phyloP scores from a whole-genome alignment of 352 stramenopile species.

The Phytophthora crassamura region DNA sequence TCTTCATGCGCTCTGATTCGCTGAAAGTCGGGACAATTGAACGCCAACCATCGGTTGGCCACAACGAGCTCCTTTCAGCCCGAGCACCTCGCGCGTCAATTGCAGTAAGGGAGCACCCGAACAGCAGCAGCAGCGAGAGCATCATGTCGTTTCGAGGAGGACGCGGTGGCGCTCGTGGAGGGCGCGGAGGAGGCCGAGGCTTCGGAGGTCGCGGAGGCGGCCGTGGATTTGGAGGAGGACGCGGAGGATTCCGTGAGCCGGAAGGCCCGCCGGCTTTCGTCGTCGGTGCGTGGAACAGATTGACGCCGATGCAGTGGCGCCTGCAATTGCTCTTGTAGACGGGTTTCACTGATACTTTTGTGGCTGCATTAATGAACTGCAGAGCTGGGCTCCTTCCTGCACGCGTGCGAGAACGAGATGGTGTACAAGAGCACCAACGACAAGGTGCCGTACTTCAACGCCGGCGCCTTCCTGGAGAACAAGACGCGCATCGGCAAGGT shows the following conservation, averaged over 20 bases:
- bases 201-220: conserved; percentile 58
- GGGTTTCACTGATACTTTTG: not conserved
- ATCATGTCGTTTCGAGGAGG: conserved; percentile 68
- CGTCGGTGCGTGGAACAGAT: conserved; percentile 51
- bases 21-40: conserved; percentile 17
- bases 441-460: conserved; percentile 99
- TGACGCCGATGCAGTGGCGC: not conserved
- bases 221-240: conserved; percentile 50
- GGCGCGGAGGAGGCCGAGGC: conserved; percentile 43
- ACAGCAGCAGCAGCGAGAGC: conserved; percentile 13
- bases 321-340: not conserved
- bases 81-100: conserved; percentile 16
- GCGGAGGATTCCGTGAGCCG: conserved; percentile 55
- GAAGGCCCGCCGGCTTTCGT: conserved; percentile 79
- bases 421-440: conserved; percentile 97
- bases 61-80: conserved; percentile 17
- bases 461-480: conserved; percentile 98
- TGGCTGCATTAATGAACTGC: conserved; percentile 10
- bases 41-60: conserved; percentile 41
- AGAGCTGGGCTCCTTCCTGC: conserved; percentile 97
- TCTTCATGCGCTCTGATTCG: conserved; percentile 3
- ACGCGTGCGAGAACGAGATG: conserved; percentile 98
- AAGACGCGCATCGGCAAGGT: conserved; percentile 99
- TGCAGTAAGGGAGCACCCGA: conserved; percentile 8
- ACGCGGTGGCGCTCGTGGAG: conserved; percentile 55